These are phyloP conservation scores for Rutstroemia sp. DNA, from an alignment of 2,329 filamentous ascomycete genomes.

Conservation along the genomic window DNA sequence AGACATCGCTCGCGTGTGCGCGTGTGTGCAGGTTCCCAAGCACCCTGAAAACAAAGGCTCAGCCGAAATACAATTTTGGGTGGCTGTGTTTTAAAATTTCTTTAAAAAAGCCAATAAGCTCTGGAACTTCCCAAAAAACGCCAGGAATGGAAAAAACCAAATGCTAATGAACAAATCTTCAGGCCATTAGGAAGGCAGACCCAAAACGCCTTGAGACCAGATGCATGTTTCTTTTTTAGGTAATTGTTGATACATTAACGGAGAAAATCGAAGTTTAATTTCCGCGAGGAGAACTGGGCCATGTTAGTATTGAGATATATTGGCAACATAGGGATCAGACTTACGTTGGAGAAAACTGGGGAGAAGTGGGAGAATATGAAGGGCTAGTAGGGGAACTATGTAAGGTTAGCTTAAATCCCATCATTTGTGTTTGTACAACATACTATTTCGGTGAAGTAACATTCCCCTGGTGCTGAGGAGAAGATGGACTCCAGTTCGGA, in stretches of 20 bases:
- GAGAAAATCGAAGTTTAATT: conserved; percentile 11
- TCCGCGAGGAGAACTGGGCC: conserved; percentile 20
- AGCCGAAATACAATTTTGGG: conserved; percentile 15
- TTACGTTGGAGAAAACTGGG: conserved; percentile 26
- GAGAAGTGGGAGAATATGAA: conserved; percentile 24
- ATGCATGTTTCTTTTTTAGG: conserved; percentile 16
- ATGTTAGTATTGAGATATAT: conserved; percentile 6
- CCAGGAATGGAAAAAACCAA: conserved; percentile 4
- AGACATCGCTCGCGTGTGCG: not conserved
- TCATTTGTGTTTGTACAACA: not conserved
- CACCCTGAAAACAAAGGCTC: conserved; percentile 2
- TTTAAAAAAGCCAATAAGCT: too few relatives aligned
- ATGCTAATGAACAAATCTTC: conserved; percentile 12
- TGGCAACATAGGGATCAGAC: not conserved
- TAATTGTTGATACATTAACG: conserved; percentile 25
- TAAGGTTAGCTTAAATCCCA: not conserved
- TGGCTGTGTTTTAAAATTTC: not conserved
- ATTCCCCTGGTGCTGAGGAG: conserved; percentile 21
- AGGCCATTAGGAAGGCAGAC: conserved; percentile 4
- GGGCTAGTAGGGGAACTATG: conserved; percentile 21
- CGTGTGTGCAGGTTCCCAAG: not conserved
- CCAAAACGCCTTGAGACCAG: conserved; percentile 8
- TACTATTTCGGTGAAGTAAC: conserved; percentile 33
- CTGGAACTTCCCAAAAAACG: not conserved
- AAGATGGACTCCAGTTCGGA: conserved; percentile 27